phyloP scores from a whole-genome alignment of 306 rosid genomes.

The Hippophae gyantsensis region DNA sequence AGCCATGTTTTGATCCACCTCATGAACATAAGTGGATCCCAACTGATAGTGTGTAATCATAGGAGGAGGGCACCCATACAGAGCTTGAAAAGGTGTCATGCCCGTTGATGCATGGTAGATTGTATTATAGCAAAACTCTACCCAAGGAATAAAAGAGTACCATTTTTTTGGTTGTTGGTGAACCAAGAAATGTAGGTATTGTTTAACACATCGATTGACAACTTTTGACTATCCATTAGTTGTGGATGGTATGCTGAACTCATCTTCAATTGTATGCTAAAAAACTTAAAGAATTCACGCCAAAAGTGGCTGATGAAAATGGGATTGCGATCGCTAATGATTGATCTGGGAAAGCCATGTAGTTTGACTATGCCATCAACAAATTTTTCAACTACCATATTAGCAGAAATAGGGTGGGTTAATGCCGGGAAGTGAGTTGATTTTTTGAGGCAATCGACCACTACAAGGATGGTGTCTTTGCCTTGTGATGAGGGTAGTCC shows the following conservation, averaged over 20 bases:
- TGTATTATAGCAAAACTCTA: not conserved
- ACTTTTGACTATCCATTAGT: not conserved
- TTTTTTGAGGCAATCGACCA: not conserved
- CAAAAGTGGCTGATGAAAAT: not conserved
- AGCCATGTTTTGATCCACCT: not conserved
- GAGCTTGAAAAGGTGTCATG: too few relatives aligned
- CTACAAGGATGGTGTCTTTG: not conserved
- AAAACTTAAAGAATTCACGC: not conserved
- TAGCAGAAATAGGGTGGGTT: not conserved
- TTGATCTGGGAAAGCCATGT: not conserved
- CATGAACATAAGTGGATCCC: not conserved
- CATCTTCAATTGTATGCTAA: not conserved
- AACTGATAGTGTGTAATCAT: not conserved
- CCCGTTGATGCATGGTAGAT: not conserved
- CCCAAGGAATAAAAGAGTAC: not conserved
- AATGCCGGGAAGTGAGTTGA: not conserved
- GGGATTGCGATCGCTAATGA: not conserved
- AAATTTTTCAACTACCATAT: not conserved
- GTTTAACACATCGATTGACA: not conserved
- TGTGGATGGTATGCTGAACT: not conserved
- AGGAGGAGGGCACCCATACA: not conserved
- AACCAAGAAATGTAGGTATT: not conserved
- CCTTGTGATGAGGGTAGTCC: not conserved
- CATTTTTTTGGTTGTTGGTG: not conserved
- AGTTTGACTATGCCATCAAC: not conserved